Conservation (phyloP, 2,329 filamentous ascomycete species). For the Neopestalotiopsis rosae region DNA sequence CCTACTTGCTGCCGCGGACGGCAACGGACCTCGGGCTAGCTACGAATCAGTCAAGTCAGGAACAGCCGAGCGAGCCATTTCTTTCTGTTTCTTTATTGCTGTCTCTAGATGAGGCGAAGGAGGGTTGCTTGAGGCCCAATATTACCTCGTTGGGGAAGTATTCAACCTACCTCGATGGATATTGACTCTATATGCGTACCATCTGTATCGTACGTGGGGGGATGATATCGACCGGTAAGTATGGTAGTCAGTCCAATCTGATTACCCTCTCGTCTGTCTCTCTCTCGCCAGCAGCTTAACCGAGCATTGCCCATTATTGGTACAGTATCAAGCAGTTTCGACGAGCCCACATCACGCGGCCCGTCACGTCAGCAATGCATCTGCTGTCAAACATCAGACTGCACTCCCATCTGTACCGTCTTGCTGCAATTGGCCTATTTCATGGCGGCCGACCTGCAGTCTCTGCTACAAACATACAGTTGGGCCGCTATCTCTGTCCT, state of each 20-base stretch:
- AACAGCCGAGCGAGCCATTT: conserved; percentile 21
- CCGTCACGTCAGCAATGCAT: conserved; percentile 28
- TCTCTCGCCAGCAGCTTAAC: background rate
- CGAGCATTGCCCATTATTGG: background rate
- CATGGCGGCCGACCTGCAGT: conserved; percentile 26
- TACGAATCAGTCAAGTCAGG: conserved; percentile 34
- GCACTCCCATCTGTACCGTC: conserved; percentile 20
- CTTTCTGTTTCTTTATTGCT: background rate
- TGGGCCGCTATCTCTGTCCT: conserved; percentile 26
- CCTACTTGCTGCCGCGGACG: conserved; percentile 26
- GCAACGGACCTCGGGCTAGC: conserved; percentile 27
- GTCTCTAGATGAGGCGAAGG: background rate
- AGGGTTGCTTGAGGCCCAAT: conserved; percentile 21
- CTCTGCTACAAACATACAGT: conserved; percentile 21
- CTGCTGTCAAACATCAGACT: conserved; percentile 29
- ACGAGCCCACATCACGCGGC: conserved; percentile 24
- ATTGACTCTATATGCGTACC: background rate
- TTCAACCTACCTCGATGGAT: background rate
- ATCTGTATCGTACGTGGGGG: background rate
- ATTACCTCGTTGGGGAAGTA: background rate
- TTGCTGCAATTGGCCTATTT: conserved; percentile 19
- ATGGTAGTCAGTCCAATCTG: background rate
- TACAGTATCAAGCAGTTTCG: conserved; percentile 7
- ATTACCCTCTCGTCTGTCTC: conserved; percentile 12
- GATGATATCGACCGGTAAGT: background rate